Evolutionary conservation across 1,284 basidiomycete species (phyloP), one percentile per base, ranked within the genome.

Genomic region (Mycocalia duriaeana): DNA sequence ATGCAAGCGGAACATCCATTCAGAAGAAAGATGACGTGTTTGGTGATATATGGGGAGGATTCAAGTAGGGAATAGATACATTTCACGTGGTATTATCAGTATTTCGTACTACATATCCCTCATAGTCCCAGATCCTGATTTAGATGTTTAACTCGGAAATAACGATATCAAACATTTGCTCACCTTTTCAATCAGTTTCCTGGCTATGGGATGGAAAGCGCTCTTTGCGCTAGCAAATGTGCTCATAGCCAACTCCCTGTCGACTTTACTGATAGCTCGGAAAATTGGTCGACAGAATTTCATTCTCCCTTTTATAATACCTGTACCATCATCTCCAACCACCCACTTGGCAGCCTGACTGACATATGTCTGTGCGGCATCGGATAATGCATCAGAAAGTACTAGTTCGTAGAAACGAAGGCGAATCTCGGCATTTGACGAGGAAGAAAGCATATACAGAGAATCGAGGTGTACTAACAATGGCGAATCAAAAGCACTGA

Each of bases 251-350:
- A 93, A 65, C 18, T 70, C 67, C 14, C 69, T 64, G 61, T 92
- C 76, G 18, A 87, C 82, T 47, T 75, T 71, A 25, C 59, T 64
- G 16, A 81, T 73, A 0, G 69, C 75, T 35, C 76, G 65, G 58
- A 89, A 81, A 6, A 79, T 67, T 0, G 85, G 85, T 46, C 89
- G 66, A 62, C 86, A 90, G 68, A 90, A 90, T 63, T 91, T 91
- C 87, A 91, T 89, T 18, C 89, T 71, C 3, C 85, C 87, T 57
- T 85, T 82, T 49, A 89, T 65, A 31, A 79, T 66, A 3, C 76
- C 81, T 9, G 71, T 76, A 23, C 69, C 77, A 50, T 81, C 79
- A 18, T 63, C 68, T 2, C 85, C 86, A 13, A 82, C 76, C n/a
- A 85, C 79, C 88, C 87, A 90, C 25, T 75, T 69, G 0, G 73